phyloP scores from a whole-genome alignment of 768 basidiomycete genomes.

The Cyathus striatus region DNA sequence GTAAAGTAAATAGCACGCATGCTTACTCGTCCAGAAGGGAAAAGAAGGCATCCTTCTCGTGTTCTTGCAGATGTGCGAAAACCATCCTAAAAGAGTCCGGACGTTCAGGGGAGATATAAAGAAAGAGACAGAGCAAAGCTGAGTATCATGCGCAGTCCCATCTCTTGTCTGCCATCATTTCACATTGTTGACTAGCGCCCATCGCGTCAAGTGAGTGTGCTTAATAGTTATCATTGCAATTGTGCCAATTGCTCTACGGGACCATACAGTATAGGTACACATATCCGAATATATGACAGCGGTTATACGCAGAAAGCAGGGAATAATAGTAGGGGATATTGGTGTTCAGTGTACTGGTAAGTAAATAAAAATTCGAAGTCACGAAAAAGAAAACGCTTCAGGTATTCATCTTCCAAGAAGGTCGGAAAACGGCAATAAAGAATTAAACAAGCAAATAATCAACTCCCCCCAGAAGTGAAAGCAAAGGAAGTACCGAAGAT shows the following conservation, averaged over 20 bases:
- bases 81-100: too few species aligned
- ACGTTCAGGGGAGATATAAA: too few species aligned
- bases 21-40: slow-evolving; percentile 73
- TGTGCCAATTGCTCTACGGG: slow-evolving; percentile 4
- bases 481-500: background rate
- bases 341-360: background rate
- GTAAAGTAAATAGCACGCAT: slow-evolving; percentile 9
- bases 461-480: background rate
- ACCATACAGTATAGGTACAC: slow-evolving; percentile 22
- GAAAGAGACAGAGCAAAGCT: too few species aligned
- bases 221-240: slow-evolving; percentile 1
- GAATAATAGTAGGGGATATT: background rate
- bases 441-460: background rate
- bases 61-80: slow-evolving; percentile 57
- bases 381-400: background rate
- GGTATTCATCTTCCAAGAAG: background rate
- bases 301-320: background rate
- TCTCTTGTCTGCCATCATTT: background rate
- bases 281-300: slow-evolving; percentile 9
- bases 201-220: too few species aligned
- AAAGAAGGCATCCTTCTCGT: slow-evolving; percentile 83
- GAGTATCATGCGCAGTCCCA: too few species aligned
- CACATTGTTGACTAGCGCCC: too few species aligned
- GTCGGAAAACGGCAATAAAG: background rate
- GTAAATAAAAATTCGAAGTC: too few species aligned